These are phyloP conservation scores for Thuja plicata DNA, from an alignment of 83 land plant genomes.

Conservation along the genomic window DNA sequence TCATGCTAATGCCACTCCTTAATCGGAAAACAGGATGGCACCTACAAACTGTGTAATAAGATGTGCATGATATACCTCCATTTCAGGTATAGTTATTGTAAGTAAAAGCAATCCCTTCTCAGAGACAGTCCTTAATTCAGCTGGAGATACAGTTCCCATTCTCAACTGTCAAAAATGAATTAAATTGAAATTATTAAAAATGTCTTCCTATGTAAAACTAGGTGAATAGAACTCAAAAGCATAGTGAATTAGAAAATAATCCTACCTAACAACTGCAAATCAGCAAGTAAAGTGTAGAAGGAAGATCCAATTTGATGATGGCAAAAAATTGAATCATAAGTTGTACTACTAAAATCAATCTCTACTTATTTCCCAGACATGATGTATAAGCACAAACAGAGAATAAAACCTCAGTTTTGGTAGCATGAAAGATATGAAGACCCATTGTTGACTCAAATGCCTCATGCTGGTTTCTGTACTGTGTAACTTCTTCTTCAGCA, in stretches of 20 bases:
- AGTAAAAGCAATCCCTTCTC: slow-evolving; percentile 88
- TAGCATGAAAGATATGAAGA: slow-evolving; percentile 24
- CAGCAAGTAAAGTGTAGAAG: not conserved
- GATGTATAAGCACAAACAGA: not conserved
- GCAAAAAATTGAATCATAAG: not conserved
- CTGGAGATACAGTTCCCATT: slow-evolving; percentile 55
- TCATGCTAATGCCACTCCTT: not conserved
- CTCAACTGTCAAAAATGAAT: slow-evolving; percentile 49
- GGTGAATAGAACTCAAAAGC: not conserved
- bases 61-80: slow-evolving; percentile 69
- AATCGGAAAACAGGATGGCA: not conserved
- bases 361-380: not conserved
- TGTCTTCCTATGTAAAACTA: not conserved
- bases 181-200: not conserved
- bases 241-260: not conserved
- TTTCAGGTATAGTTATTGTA: slow-evolving; percentile 84
- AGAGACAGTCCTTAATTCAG: slow-evolving; percentile 74
- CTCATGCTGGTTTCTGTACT: slow-evolving; percentile 40
- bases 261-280: not conserved
- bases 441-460: slow-evolving; percentile 25
- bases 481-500: slow-evolving; percentile 52
- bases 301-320: not conserved
- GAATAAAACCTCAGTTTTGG: slow-evolving; percentile 44
- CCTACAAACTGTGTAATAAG: not conserved
- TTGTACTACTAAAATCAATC: not conserved